phyloP scores from a whole-genome alignment of 768 basidiomycete genomes.

The Wakefieldia striispora region DNA sequence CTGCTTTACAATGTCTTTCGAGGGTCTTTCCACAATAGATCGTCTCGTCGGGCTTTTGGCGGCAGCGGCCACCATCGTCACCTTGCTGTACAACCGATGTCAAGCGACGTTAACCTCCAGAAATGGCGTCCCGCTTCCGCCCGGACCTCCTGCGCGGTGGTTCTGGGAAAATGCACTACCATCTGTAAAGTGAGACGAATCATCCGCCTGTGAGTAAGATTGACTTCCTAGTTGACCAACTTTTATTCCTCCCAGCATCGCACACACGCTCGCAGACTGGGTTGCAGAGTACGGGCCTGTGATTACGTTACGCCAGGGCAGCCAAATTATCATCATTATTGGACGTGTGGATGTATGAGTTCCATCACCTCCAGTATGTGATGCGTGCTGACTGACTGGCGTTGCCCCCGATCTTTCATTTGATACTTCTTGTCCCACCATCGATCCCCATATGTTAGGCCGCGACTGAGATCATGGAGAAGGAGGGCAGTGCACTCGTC shows the following conservation, averaged over 20 bases:
- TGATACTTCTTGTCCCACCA: background rate
- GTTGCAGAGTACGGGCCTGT: conserved; percentile 57
- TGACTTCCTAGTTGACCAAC: background rate
- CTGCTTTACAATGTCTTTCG: conserved; percentile 1
- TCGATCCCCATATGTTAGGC: conserved; percentile 34
- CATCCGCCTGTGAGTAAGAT: background rate
- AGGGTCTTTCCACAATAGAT: background rate
- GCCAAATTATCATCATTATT: conserved; percentile 15
- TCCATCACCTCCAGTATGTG: background rate
- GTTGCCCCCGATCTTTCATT: background rate
- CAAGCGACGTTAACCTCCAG: background rate
- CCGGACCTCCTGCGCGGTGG: conserved; percentile 26
- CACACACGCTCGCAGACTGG: conserved; percentile 46
- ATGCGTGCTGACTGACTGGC: background rate
- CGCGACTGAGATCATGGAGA: conserved; percentile 59
- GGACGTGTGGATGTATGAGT: conserved; percentile 20
- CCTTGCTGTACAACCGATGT: conserved; percentile 3
- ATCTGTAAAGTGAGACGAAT: conserved; percentile 13
- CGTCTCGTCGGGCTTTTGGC: conserved; percentile 2
- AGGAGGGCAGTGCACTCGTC: conserved; percentile 46
- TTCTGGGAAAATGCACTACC: conserved; percentile 24
- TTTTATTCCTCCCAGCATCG: conserved; percentile 4
- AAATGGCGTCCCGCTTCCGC: conserved; percentile 19
- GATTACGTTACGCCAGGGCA: conserved; percentile 50
- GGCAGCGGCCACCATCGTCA: background rate